Conservation (phyloP, 306 rosid species). For the Heteromeles arbutifolia region DNA sequence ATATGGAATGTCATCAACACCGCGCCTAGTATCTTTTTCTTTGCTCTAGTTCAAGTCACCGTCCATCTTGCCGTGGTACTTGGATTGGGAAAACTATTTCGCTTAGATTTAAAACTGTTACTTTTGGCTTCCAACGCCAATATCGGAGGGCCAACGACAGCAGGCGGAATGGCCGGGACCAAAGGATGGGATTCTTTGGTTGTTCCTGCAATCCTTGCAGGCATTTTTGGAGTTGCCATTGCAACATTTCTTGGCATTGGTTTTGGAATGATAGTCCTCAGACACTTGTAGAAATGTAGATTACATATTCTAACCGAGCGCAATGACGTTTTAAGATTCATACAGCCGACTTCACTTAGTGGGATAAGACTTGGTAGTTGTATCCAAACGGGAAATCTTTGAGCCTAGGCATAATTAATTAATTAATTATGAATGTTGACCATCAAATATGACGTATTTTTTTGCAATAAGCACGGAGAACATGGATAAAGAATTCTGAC, state of each 20-base stretch:
- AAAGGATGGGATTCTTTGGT: constrained; percentile 63
- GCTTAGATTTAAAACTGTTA: constrained; percentile 48
- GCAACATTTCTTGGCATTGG: constrained; percentile 67
- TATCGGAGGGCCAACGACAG: constrained; percentile 78
- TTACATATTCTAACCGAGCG: neutral
- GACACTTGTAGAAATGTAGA: constrained; percentile 25
- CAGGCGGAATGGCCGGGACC: constrained; percentile 80
- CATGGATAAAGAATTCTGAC: neutral
- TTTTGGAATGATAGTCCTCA: constrained; percentile 50
- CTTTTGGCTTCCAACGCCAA: constrained; percentile 82
- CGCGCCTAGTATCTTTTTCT: constrained; percentile 57
- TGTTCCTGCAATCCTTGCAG: constrained; percentile 71
- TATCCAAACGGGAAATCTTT: neutral
- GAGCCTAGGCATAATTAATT: neutral
- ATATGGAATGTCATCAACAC: constrained; percentile 55
- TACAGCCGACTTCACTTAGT: no score
- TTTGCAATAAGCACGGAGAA: no score
- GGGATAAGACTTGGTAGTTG: no score
- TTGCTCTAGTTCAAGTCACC: constrained; percentile 64
- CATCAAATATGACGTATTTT: neutral
- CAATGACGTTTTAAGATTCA: no score
- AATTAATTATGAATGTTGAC: neutral
- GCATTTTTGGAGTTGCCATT: constrained; percentile 55
- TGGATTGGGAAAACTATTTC: constrained; percentile 53
- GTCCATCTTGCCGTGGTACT: constrained; percentile 53